Evolutionary conservation across 805 yeast species (phyloP), one percentile per base, ranked within the genome.

Genomic region (Candida nanaspora): DNA sequence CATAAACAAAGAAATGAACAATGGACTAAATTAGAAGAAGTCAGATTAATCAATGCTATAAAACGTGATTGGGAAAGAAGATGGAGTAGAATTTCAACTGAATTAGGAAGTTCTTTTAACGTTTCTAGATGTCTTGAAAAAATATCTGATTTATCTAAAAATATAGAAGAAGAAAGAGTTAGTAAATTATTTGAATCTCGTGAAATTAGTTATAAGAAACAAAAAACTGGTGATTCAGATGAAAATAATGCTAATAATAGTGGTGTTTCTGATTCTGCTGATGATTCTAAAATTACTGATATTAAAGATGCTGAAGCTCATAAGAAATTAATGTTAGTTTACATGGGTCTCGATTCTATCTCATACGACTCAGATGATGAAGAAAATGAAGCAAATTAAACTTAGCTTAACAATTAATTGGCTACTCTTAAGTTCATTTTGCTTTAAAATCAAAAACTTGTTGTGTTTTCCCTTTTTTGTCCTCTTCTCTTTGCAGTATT

Each of bases 31-130:
- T 54, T 50, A 25, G 68, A 69, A 55, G 64, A 55, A 31, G 39
- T 52, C 3, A 55, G 52, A 37, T 47, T 68, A 29, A 45, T 59
- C 16, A 49, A 50, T 33, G 57, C 57, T 1, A 48, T 68, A 27
- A 46, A 57, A 19, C 53, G 57, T 22, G 73, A 68, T 49, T 68
- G 71, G 69, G 63, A 63, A 16, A 54, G 46, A 20, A 55, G 73
- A 41, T 65, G 68, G 69, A 61, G 57, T 37, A 50, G 73, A 32
- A 58, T 68, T 19, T 48, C 55, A 38, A 39, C 41, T n/a, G 66
- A 59, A 14, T 40, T 63, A 39, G 61, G 63, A 1, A 52, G 48
- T 30, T 51, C 55, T 18, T 53, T 60, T 36, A 53, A 50, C 18
- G 43, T 51, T 19, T 61, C 57, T n/a, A 44, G 65, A 27, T 61